Base-by-base conservation (phyloP, 768 basidiomycete species). In the Podaxis sp. region DNA sequence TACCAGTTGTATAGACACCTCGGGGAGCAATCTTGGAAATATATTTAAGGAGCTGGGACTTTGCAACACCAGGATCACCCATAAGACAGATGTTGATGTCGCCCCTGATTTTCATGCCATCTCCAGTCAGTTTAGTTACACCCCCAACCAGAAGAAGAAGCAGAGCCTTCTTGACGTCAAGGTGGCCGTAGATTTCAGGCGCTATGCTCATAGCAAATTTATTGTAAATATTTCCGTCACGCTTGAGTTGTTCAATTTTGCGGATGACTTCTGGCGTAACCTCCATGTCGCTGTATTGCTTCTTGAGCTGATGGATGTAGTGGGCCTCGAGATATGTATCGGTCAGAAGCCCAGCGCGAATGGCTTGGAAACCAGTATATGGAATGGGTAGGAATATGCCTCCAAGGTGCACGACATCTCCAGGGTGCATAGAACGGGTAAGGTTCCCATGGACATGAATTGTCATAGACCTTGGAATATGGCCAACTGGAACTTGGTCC, bases 61-160 rank as follows among this genome's bases (percentile, higher is more conserved):
- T 99, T 59, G 96, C 95, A 56, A 98, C 96, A 86, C 97, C 97
- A 57, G 97, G 97, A 75, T 99, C 97, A 67, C 97, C 97, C 97
- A 99, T 99, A 47, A 99, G 76, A 75, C 97, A 99, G 17, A 99
- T 80, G 69, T 99, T 99, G 76, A 99, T 81, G 74, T 98, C 97
- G 29, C 97, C 97, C 71, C 97, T 86, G 71, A 99, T 98, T 76
- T 93, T 98, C 94, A 99, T 94, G 13, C 97, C 97, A 70, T 99
- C 97, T 5, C 93, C 92, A 73, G 95, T 94, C 40, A 85, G 81
- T 77, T 99, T 99, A 50, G 94, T 97, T 1, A 96, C 95, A 41
- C 97, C 97, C 11, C 97, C 97, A 29, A 99, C 94, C 13, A 99
- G 84, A 1, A 99, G 80, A 4, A 99, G 76, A 11, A 99, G 76